These are phyloP conservation scores for Albophoma yamanashiensis DNA, from an alignment of 2,329 filamentous ascomycete genomes.

Conservation along the genomic window DNA sequence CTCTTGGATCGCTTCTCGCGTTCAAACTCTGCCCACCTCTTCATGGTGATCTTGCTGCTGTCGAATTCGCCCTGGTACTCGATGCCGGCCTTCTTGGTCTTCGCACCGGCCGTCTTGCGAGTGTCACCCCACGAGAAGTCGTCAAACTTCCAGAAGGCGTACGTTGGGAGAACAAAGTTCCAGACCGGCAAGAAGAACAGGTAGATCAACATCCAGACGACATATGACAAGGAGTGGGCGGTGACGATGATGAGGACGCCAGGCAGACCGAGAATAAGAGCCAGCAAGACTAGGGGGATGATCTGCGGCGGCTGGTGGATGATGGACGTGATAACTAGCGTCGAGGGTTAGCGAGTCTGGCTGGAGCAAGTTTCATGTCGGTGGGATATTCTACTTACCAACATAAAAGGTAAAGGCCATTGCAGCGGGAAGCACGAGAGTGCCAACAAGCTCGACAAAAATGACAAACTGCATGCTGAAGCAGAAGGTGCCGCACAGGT, in stretches of 20 bases:
- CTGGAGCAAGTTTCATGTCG: neutral
- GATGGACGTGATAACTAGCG: conserved; percentile 72
- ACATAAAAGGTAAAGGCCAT: conserved; percentile 97
- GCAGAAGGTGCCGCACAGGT: conserved; percentile 97
- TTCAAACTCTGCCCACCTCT: conserved; percentile 96
- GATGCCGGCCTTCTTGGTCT: conserved; percentile 74
- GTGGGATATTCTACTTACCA: conserved; percentile 44
- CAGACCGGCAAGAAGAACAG: conserved; percentile 85
- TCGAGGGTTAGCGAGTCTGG: conserved; percentile 3
- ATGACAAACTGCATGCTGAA: conserved; percentile 99
- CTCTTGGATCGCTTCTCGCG: conserved; percentile 41
- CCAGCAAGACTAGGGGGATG: conserved; percentile 83
- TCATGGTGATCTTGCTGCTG: conserved; percentile 98
- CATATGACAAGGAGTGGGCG: conserved; percentile 84
- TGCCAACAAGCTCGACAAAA: conserved; percentile 89
- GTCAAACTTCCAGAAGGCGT: conserved; percentile 99
- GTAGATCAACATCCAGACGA: conserved; percentile 96
- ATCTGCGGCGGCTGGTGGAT: conserved; percentile 65
- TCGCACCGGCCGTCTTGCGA: conserved; percentile 85
- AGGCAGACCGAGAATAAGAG: conserved; percentile 84
- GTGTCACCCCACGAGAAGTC: conserved; percentile 99
- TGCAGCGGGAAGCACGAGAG: conserved; percentile 86
- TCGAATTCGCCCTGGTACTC: conserved; percentile 95
- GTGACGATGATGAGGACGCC: conserved; percentile 87
- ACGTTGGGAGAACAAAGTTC: conserved; percentile 92